Base-by-base conservation (phyloP, 345 rosid genomes). In the Eucalyptus decipiens region DNA sequence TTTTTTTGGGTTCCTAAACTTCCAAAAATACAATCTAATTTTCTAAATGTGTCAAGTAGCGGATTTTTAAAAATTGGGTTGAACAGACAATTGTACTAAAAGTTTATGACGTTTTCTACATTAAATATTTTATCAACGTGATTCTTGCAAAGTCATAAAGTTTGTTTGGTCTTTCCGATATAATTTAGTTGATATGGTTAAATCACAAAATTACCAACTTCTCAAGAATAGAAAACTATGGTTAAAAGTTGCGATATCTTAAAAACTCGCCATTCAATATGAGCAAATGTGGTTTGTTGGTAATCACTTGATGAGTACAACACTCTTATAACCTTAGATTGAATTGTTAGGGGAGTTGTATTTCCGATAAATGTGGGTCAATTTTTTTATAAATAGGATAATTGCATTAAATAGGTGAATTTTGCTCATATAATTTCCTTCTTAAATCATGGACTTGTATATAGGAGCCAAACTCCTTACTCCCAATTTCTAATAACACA, bases 1-100 rank as follows among this genome's bases (percentile, higher is more conserved):
- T 16, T n/a, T n/a, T 62, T 15, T 8, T 9, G 14, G 62, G 5
- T 62, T 62, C 32, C 69, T 6, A 30, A 62, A 62, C 40, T 67
- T 4, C 10, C 19, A 4, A 65, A n/a, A 65, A 7, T 16, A 7
- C 76, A 15, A n/a, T 15, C 21, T 67, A 16, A 5, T 16, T 30
- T 62, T n/a, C 23, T 8, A 67, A 67, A 67, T 16, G 1, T 67
- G 76, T 7, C 23, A 4, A 67, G 40, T 67, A 8, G 40, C 3
- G 2, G 11, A 67, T 15, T 67, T 67, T 67, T 0, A 2, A n/a
- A 8, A 34, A 67, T n/a, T 67, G 40, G 0, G 2, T 6, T 1
- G 0, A 67, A 7, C 34, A 15, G 1, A 67, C 0, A n/a, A 0
- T n/a, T n/a, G 40, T 67, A 16, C 5, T 16, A 67, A n/a, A 67